Percentiles rank a stretch among this genome's conserved stretches.
Evolutionary conservation across 192 early-diverging fungal species (phyloP).

Genomic region (Chytriomyces confervae): DNA sequence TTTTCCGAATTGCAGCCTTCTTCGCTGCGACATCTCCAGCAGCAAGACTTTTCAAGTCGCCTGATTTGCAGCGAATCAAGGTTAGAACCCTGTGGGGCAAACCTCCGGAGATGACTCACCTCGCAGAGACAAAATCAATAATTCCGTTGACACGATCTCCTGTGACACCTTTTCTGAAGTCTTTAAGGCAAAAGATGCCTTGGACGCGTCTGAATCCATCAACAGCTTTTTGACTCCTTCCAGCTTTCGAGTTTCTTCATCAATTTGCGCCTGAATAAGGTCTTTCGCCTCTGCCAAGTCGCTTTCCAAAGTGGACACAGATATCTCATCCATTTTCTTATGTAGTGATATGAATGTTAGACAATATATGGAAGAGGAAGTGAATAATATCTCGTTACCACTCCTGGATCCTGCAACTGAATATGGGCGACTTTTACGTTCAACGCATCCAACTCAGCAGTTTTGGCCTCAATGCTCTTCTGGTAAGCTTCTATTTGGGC

Average conservation of each 20-base stretch:
- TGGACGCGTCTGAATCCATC: background rate
- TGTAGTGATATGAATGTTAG: background rate
- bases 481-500: constrained; percentile 46
- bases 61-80: background rate
- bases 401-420: background rate
- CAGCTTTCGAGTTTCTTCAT: constrained; percentile 48
- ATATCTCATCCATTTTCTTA: constrained; percentile 10
- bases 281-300: constrained; percentile 32
- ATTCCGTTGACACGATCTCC: no score
- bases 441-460: constrained; percentile 42
- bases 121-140: no score
- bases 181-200: background rate
- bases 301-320: constrained; percentile 36
- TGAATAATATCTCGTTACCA: background rate
- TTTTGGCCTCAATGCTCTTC: constrained; percentile 38
- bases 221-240: constrained; percentile 45
- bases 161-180: no score
- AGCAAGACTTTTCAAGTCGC: background rate
- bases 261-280: constrained; percentile 48
- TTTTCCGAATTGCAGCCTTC: constrained; percentile 6
- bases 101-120: no score
- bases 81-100: no score
- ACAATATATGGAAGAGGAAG: background rate
- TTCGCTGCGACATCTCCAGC: constrained; percentile 29
- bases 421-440: background rate